These are phyloP conservation scores for Cryphonectria nitschkei DNA, from an alignment of 2,329 filamentous ascomycete species.

Conservation along the genomic window DNA sequence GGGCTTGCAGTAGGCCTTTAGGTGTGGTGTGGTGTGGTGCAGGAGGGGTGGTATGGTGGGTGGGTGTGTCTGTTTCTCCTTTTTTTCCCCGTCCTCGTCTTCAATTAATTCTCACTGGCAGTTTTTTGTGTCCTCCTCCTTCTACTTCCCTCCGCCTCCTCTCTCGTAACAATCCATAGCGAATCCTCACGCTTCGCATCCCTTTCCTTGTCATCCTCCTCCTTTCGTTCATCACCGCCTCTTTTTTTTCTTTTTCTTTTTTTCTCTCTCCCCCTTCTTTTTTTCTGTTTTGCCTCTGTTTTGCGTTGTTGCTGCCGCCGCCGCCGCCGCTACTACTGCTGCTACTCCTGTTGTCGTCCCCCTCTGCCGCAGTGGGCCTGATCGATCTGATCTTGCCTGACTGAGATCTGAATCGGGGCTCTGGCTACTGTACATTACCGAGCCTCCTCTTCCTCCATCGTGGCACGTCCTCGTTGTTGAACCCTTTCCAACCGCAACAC, in stretches of 20 bases:
- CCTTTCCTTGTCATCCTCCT: constrained; percentile 18
- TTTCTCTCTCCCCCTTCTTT: neutral
- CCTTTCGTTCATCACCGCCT: constrained; percentile 25
- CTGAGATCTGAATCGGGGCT: constrained; percentile 16
- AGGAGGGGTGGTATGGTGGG: neutral
- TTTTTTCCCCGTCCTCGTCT: constrained; percentile 19
- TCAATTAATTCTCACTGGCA: neutral
- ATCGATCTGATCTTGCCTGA: constrained; percentile 11
- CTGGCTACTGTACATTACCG: constrained; percentile 17
- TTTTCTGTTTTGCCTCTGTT: constrained; percentile 13
- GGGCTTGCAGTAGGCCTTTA: constrained; percentile 2
- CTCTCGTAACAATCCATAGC: constrained; percentile 15
- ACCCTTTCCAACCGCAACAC: neutral
- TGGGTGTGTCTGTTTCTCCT: constrained; percentile 21
- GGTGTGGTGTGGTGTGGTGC: constrained; percentile 2
- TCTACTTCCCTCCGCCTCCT: constrained; percentile 10
- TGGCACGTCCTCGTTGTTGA: constrained; percentile 20
- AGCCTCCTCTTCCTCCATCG: constrained; percentile 8
- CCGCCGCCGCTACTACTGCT: constrained; percentile 13
- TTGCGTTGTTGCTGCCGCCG: constrained; percentile 21
- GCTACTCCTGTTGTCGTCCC: neutral
- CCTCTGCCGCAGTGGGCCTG: constrained; percentile 15
- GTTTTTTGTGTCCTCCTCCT: neutral
- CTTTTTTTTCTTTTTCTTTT: constrained; percentile 3
- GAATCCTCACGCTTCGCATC: constrained; percentile 17